Percentiles rank a stretch among this genome's conserved stretches.
phyloP scores from a whole-genome alignment of 768 basidiomycete genomes.

The Kwoniella dendrophila region DNA sequence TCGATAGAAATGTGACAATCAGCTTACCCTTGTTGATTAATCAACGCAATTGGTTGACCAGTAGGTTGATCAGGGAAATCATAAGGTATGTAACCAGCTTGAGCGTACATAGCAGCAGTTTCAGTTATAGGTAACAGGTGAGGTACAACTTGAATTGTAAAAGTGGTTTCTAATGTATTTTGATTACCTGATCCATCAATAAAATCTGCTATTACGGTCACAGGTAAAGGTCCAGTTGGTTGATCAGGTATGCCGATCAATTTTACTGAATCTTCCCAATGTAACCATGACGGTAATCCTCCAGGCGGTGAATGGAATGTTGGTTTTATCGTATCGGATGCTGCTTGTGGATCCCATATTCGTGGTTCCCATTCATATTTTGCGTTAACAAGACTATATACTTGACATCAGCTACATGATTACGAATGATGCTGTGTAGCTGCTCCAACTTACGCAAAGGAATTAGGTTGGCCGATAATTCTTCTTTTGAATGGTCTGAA shows the following conservation, averaged over 20 bases:
- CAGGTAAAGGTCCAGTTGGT: slow-evolving; percentile 73
- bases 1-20: neutral
- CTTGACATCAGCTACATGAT: neutral
- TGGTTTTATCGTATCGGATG: slow-evolving; percentile 76
- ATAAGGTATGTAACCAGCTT: slow-evolving; percentile 18
- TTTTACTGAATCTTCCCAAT: slow-evolving; percentile 72
- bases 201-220: slow-evolving; percentile 70
- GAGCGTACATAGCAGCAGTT: slow-evolving; percentile 22
- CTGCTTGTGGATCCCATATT: slow-evolving; percentile 95
- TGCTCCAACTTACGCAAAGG: slow-evolving; percentile 62
- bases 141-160: slow-evolving; percentile 24
- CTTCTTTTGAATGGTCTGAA: slow-evolving; percentile 87
- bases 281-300: slow-evolving; percentile 76
- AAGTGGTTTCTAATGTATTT: slow-evolving; percentile 22
- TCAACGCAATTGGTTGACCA: slow-evolving; percentile 7
- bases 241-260: slow-evolving; percentile 77
- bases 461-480: slow-evolving; percentile 78
- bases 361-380: slow-evolving; percentile 88
- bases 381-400: slow-evolving; percentile 56
- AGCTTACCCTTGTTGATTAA: neutral
- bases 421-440: neutral
- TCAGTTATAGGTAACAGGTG: slow-evolving; percentile 23
- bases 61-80: slow-evolving; percentile 19
- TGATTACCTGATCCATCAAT: slow-evolving; percentile 27
- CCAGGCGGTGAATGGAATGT: slow-evolving; percentile 72